Conservation (phyloP, 1,284 basidiomycete genomes). For the Ceratobasidium sp. region DNA sequence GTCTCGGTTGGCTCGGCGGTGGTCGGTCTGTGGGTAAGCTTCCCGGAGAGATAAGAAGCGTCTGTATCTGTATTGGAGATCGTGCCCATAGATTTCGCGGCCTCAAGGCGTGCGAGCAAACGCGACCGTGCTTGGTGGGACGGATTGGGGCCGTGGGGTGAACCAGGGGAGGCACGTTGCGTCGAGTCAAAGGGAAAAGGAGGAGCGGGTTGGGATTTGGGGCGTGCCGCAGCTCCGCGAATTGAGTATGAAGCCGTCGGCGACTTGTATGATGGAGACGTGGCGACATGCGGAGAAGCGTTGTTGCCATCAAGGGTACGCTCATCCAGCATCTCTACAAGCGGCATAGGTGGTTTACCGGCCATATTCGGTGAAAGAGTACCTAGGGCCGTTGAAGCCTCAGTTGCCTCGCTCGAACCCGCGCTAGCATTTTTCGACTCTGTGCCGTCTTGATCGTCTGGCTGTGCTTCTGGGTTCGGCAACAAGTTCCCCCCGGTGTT, state of each 20-base stretch:
- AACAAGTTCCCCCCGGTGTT: background rate
- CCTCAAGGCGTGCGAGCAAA: conserved; percentile 41
- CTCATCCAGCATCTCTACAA: background rate
- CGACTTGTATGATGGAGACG: conserved; percentile 21
- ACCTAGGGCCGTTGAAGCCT: background rate
- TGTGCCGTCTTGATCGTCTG: conserved; percentile 1
- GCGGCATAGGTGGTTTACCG: conserved; percentile 4
- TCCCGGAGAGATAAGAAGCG: conserved; percentile 39
- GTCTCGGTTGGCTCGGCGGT: conserved; percentile 15
- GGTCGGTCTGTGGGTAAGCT: conserved; percentile 16
- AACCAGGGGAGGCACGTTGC: conserved; percentile 35
- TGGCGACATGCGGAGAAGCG: background rate
- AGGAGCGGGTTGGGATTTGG: conserved; percentile 25
- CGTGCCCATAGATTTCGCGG: conserved; percentile 12
- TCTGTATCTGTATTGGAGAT: conserved; percentile 17
- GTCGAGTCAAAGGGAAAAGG: conserved; percentile 35
- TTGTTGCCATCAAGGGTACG: conserved; percentile 7
- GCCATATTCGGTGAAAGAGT: background rate
- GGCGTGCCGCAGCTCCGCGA: conserved; percentile 39
- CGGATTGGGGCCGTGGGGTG: background rate
- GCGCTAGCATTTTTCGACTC: conserved; percentile 2
- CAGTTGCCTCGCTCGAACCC: background rate
- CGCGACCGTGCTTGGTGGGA: conserved; percentile 21
- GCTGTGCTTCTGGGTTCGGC: background rate
- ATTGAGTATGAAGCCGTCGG: conserved; percentile 35